phyloP scores from a whole-genome alignment of 106 monocot species.

The Platanthera guangdongensis region DNA sequence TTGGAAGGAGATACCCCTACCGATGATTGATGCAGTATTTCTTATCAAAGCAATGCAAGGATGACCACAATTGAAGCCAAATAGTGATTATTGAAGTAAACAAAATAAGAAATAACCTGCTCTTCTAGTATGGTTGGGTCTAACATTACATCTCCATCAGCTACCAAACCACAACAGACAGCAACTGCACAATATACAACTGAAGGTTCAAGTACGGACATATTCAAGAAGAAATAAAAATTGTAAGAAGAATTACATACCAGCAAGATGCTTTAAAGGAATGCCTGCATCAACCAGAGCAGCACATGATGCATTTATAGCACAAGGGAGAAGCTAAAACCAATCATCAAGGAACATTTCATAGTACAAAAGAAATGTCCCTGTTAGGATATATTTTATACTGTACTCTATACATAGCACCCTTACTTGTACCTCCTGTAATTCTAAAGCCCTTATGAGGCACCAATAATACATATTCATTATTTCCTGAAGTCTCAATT shows the following conservation, averaged over 20 bases:
- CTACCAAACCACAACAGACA: constrained; percentile 65
- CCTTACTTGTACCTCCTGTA: too few species aligned
- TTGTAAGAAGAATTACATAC: constrained; percentile 22
- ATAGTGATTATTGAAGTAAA: not conserved
- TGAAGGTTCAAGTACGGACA: not conserved
- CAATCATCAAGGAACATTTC: constrained; percentile 41
- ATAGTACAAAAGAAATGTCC: not conserved
- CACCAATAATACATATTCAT: too few species aligned
- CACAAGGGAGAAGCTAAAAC: constrained; percentile 85
- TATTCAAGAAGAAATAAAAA: constrained; percentile 3
- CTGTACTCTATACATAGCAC: too few species aligned
- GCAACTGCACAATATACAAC: constrained; percentile 48
- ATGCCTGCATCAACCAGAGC: constrained; percentile 93
- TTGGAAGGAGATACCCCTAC: not conserved
- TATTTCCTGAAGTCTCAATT: not conserved
- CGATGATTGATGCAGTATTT: not conserved
- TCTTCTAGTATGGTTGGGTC: constrained; percentile 75
- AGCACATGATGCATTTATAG: constrained; percentile 96
- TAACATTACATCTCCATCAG: constrained; percentile 50
- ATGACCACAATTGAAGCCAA: not conserved
- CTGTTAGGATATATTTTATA: not conserved
- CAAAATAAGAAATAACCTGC: constrained; percentile 39
- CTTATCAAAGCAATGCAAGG: constrained; percentile 1
- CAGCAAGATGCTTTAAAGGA: constrained; percentile 86
- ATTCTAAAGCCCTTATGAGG: too few species aligned